These are phyloP conservation scores for Penicillium sp. DNA, from an alignment of 2,329 filamentous ascomycete species.

Conservation along the genomic window DNA sequence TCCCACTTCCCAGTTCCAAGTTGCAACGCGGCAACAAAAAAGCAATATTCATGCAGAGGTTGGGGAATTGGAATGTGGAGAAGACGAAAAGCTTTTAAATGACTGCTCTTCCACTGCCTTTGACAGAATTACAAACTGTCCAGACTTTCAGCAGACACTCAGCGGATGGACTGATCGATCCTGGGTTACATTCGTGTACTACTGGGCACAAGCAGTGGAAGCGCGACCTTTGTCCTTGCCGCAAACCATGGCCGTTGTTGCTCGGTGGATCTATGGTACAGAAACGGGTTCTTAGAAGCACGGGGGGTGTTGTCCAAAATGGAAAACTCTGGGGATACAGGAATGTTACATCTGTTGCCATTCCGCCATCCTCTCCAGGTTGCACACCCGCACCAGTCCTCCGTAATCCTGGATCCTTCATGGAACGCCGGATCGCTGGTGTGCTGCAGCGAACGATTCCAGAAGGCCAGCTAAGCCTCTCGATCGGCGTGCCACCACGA, in stretches of 20 bases:
- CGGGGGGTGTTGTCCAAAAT: neutral
- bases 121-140: neutral
- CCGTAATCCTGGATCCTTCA: neutral
- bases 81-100: neutral
- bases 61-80: constrained; percentile 8
- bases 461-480: constrained; percentile 33
- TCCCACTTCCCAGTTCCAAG: neutral
- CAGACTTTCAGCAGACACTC: neutral
- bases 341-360: neutral
- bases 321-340: neutral
- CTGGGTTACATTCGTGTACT: constrained; percentile 17
- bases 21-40: neutral
- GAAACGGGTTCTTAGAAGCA: neutral
- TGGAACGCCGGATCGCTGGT: neutral
- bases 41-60: constrained; percentile 1
- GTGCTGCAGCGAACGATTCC: constrained; percentile 42
- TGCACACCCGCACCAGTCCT: neutral
- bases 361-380: neutral
- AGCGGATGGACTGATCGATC: constrained; percentile 5
- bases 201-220: neutral
- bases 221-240: constrained; percentile 2
- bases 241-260: constrained; percentile 11
- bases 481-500: constrained; percentile 24
- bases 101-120: neutral
- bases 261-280: constrained; percentile 2